A percentile compares a stretch with the other conserved stretches of the same genome.
phyloP scores from a whole-genome alignment of 306 rosid species.

The Trifolium repens region DNA sequence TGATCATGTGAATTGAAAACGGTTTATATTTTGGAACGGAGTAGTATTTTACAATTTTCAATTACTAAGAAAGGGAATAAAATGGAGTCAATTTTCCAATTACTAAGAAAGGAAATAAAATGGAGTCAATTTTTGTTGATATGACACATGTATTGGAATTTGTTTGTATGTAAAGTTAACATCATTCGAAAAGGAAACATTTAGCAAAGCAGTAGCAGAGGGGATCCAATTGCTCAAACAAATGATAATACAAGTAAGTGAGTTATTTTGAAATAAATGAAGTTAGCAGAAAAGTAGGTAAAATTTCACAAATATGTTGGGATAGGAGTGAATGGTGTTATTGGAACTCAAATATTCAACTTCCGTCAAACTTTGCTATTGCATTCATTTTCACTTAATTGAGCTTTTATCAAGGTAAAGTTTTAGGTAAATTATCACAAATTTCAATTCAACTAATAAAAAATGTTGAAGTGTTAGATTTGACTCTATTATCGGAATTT shows the following conservation, averaged over 20 bases:
- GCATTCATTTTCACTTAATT: not conserved
- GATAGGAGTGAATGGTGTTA: slow-evolving; percentile 33
- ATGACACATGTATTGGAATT: not conserved
- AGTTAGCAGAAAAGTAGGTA: slow-evolving; percentile 53
- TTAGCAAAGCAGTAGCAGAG: slow-evolving; percentile 20
- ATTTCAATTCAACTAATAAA: no score
- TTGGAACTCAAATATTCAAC: slow-evolving; percentile 1
- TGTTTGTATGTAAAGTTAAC: not conserved
- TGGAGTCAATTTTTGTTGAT: not conserved
- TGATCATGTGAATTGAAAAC: no score
- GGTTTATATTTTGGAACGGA: no score
- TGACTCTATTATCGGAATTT: no score
- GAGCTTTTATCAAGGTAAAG: not conserved
- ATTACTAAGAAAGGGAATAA: no score
- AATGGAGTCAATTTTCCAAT: no score
- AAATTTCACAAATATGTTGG: slow-evolving; percentile 46
- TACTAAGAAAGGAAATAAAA: no score
- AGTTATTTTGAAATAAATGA: slow-evolving; percentile 51
- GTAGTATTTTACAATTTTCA: no score
- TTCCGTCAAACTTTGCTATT: slow-evolving; percentile 27
- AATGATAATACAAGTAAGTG: slow-evolving; percentile 30
- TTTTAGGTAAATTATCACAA: no score
- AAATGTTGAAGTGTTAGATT: no score
- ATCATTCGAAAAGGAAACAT: slow-evolving; percentile 16
- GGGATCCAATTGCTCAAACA: slow-evolving; percentile 2